phyloP scores from a whole-genome alignment of 2,329 filamentous ascomycete genomes.

The Xylaria sp. region DNA sequence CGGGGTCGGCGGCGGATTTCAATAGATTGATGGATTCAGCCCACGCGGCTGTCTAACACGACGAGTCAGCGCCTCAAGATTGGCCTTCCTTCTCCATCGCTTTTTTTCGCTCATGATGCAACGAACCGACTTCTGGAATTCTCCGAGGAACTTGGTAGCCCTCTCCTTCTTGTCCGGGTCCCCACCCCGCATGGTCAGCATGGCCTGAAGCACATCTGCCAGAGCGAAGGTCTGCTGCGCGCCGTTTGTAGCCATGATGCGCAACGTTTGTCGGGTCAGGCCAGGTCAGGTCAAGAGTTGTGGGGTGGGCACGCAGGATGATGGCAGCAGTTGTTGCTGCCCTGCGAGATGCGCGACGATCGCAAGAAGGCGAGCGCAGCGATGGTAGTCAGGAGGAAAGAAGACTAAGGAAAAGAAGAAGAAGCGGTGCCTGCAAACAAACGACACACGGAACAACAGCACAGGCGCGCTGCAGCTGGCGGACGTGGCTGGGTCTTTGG shows the following conservation, averaged over 20 bases:
- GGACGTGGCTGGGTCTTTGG: background rate
- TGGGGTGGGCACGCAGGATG: constrained; percentile 45
- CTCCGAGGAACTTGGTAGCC: constrained; percentile 90
- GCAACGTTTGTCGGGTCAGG: constrained; percentile 41
- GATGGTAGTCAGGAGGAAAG: background rate
- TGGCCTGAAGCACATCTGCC: constrained; percentile 79
- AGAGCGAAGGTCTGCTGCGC: constrained; percentile 80
- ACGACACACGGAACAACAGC: background rate
- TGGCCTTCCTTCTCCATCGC: no score
- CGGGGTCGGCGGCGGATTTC: constrained; percentile 81
- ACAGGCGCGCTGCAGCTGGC: constrained; percentile 6
- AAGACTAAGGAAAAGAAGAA: no score
- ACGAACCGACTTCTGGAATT: constrained; percentile 96
- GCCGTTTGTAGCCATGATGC: constrained; percentile 73
- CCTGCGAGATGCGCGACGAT: constrained; percentile 30
- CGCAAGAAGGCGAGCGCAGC: constrained; percentile 20
- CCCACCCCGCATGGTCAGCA: constrained; percentile 90
- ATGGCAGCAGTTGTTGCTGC: constrained; percentile 41
- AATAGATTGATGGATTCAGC: constrained; percentile 86
- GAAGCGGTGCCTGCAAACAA: constrained; percentile 20
- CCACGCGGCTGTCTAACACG: constrained; percentile 88
- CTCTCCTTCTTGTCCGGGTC: constrained; percentile 86
- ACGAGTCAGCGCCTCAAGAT: constrained; percentile 36
- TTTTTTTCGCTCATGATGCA: constrained; percentile 44
- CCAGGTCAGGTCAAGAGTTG: constrained; percentile 42